These are phyloP conservation scores for Papilionanthe hybrid DNA, from an alignment of 116 monocot genomes.

Conservation along the genomic window DNA sequence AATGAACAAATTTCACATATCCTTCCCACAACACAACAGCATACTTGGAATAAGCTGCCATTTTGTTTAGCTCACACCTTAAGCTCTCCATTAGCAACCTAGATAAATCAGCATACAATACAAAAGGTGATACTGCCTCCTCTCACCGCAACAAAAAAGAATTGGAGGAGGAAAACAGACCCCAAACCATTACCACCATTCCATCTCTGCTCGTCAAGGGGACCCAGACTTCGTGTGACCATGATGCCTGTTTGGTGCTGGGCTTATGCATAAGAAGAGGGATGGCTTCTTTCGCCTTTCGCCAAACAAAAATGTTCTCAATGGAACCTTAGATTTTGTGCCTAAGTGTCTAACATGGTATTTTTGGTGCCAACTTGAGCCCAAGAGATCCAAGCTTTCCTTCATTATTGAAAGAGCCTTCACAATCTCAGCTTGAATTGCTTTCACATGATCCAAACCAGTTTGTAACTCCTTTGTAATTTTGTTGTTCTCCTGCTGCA, in stretches of 20 bases:
- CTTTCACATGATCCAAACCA: slow-evolving; percentile 52
- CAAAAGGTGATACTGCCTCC: no score
- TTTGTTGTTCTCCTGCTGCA: slow-evolving; percentile 80
- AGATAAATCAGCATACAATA: neutral
- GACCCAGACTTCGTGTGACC: neutral
- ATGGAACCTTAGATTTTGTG: slow-evolving; percentile 42
- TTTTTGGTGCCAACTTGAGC: slow-evolving; percentile 11
- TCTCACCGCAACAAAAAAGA: neutral
- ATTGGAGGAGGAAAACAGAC: neutral
- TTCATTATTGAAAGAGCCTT: slow-evolving; percentile 35
- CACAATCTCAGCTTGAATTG: slow-evolving; percentile 48
- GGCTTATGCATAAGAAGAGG: slow-evolving; percentile 66
- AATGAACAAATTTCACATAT: neutral
- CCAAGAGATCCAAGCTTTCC: slow-evolving; percentile 29
- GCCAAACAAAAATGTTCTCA: slow-evolving; percentile 66
- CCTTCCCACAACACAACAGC: neutral
- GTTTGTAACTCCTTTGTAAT: slow-evolving; percentile 60
- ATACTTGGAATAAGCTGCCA: neutral
- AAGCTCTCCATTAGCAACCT: neutral
- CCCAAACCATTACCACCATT: neutral
- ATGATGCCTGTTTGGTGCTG: slow-evolving; percentile 54
- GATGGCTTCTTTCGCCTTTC: slow-evolving; percentile 58
- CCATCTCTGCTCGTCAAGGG: neutral
- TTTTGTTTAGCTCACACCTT: neutral
- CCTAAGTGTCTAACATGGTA: slow-evolving; percentile 28